These are phyloP conservation scores for Oxalis stricta DNA, from an alignment of 441 rosid species.

Conservation along the genomic window DNA sequence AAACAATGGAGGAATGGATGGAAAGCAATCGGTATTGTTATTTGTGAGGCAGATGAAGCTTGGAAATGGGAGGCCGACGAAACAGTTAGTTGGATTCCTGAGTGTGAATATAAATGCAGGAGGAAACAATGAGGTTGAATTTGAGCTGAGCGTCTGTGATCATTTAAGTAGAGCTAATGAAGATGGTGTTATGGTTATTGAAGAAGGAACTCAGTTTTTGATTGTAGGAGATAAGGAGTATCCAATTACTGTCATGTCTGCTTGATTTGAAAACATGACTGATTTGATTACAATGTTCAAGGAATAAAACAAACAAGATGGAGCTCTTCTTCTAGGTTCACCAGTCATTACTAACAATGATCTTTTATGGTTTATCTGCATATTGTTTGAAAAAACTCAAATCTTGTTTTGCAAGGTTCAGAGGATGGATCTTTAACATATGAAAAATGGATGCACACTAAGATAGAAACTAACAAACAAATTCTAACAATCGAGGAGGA, in stretches of 20 bases:
- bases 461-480: too few relatives aligned
- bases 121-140: conserved; percentile 36
- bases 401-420: too few relatives aligned
- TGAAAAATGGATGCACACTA: too few relatives aligned
- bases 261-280: conserved; percentile 11
- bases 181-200: conserved; percentile 49
- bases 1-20: conserved; percentile 49
- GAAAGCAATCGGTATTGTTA: conserved; percentile 70
- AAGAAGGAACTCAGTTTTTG: conserved; percentile 49
- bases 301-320: too few relatives aligned
- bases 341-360: too few relatives aligned
- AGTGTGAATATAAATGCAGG: conserved; percentile 38
- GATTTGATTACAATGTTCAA: not conserved
- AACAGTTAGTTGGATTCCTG: conserved; percentile 53
- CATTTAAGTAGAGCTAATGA: conserved; percentile 58
- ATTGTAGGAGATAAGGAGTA: conserved; percentile 53
- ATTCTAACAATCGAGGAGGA: too few relatives aligned
- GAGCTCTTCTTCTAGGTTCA: not conserved
- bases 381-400: too few relatives aligned
- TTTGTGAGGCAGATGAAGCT: conserved; percentile 28
- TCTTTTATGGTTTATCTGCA: too few relatives aligned
- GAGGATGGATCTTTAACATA: too few relatives aligned
- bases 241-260: conserved; percentile 24
- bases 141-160: conserved; percentile 46
- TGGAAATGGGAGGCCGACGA: conserved; percentile 38